Evolutionary conservation across 108 stramenopile genomes (phyloP).

Genomic region (Stephanodiscus minutulus): DNA sequence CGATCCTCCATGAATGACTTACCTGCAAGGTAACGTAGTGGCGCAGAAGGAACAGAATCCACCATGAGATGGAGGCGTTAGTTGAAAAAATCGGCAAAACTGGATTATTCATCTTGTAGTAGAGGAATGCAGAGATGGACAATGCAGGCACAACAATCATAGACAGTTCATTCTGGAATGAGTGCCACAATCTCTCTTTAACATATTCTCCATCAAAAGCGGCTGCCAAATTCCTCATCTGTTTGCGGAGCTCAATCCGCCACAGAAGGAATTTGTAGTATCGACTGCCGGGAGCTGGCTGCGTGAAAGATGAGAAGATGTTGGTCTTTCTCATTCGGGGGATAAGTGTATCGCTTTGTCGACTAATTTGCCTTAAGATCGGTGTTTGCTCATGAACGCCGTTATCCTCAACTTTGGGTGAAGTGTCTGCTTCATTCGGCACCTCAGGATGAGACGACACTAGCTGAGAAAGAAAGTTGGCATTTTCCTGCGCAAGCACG

Average conservation of each 20-base stretch:
- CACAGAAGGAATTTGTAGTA: constrained; percentile 21
- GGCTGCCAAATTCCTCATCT: constrained; percentile 25
- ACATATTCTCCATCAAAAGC: constrained; percentile 39
- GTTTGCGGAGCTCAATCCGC: constrained; percentile 24
- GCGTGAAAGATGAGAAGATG: constrained; percentile 2
- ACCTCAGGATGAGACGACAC: constrained; percentile 29
- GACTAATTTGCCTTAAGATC: constrained; percentile 22
- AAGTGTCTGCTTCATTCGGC: constrained; percentile 5
- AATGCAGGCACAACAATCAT: constrained; percentile 21
- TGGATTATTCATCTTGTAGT: constrained; percentile 71
- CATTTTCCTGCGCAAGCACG: constrained; percentile 28
- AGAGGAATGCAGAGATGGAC: constrained; percentile 40
- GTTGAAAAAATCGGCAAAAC: constrained; percentile 59
- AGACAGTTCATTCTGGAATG: constrained; percentile 22
- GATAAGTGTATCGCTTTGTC: neutral
- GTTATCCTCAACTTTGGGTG: neutral
- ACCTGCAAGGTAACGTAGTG: constrained; percentile 57
- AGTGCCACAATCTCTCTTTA: constrained; percentile 10
- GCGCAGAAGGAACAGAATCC: constrained; percentile 67
- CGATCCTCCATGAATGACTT: neutral
- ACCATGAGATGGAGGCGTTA: constrained; percentile 64
- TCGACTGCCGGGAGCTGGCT: constrained; percentile 9
- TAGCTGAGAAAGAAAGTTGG: constrained; percentile 30
- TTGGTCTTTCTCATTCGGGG: neutral
- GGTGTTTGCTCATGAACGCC: constrained; percentile 45